Evolutionary conservation across 2,329 filamentous ascomycete species (phyloP).

Genomic region (Gremmenia infestans): DNA sequence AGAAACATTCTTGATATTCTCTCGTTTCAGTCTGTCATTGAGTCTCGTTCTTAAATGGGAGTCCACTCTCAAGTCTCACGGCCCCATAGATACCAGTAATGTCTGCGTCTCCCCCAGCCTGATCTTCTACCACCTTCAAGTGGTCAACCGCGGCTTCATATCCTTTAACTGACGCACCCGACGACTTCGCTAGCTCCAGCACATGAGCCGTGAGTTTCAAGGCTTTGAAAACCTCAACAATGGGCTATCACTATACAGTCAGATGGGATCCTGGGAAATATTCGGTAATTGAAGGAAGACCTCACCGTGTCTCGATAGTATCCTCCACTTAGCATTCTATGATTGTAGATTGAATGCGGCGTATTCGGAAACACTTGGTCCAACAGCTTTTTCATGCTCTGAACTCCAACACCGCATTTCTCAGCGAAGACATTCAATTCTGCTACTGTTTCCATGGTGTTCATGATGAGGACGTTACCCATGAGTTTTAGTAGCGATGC

Average conservation of each 20-base stretch:
- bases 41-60: constrained; percentile 1
- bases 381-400: background rate
- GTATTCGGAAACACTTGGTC: background rate
- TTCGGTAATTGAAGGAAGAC: no score
- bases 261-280: background rate
- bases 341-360: background rate
- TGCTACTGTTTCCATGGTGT: constrained; percentile 4
- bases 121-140: background rate
- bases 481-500: constrained; percentile 6
- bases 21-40: background rate
- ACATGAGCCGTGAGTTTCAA: background rate
- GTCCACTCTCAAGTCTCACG: constrained; percentile 7
- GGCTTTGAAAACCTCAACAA: constrained; percentile 3
- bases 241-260: background rate
- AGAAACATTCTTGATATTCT: background rate
- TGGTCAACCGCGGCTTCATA: constrained; percentile 3
- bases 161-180: background rate
- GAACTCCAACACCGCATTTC: background rate
- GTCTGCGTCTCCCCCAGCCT: background rate
- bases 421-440: constrained; percentile 4
- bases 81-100: constrained; percentile 6
- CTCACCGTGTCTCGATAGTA: constrained; percentile 3
- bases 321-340: constrained; percentile 1
- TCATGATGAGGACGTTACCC: constrained; percentile 7
- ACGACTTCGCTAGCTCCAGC: background rate